Conservation (phyloP, 352 stramenopile genomes). For the Poterioochromonas sp. region DNA sequence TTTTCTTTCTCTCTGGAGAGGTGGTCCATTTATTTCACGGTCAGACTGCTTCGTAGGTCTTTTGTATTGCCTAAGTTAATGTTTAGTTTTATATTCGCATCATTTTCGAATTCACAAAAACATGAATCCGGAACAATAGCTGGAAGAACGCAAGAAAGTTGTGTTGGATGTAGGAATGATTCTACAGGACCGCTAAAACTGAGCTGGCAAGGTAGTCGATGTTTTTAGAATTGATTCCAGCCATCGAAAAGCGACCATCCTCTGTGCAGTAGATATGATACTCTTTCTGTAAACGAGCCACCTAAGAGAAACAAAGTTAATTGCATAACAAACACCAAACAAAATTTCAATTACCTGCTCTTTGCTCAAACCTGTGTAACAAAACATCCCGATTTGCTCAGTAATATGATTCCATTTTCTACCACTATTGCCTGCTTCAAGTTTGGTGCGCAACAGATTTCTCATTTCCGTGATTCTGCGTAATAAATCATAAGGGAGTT, state of each 20-base stretch:
- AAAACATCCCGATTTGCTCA: constrained; percentile 98
- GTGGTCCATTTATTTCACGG: too few relatives aligned
- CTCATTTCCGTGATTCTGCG: constrained; percentile 60
- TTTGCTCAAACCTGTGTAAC: constrained; percentile 87
- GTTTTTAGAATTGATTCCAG: constrained; percentile 89
- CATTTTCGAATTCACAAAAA: too few relatives aligned
- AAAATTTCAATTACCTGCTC: too few relatives aligned
- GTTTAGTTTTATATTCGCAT: too few relatives aligned
- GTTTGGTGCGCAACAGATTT: constrained; percentile 54
- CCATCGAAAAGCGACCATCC: constrained; percentile 93
- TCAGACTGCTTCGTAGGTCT: too few relatives aligned
- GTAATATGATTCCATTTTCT: constrained; percentile 87
- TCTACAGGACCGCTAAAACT: constrained; percentile 73
- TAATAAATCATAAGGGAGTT: too few relatives aligned
- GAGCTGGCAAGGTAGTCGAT: constrained; percentile 87
- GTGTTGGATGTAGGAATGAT: too few relatives aligned
- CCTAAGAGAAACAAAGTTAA: constrained; percentile 50
- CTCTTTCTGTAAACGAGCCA: constrained; percentile 81
- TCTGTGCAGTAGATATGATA: constrained; percentile 97
- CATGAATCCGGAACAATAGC: too few relatives aligned
- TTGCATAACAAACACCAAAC: background rate
- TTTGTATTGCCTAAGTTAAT: too few relatives aligned
- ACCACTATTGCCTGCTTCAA: too few relatives aligned
- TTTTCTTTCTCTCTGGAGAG: too few relatives aligned
- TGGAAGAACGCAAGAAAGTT: too few relatives aligned